Evolutionary conservation across 2,329 filamentous ascomycete genomes (phyloP), one percentile per base, ranked within the genome.

Genomic region (Hypoxylon sp.): DNA sequence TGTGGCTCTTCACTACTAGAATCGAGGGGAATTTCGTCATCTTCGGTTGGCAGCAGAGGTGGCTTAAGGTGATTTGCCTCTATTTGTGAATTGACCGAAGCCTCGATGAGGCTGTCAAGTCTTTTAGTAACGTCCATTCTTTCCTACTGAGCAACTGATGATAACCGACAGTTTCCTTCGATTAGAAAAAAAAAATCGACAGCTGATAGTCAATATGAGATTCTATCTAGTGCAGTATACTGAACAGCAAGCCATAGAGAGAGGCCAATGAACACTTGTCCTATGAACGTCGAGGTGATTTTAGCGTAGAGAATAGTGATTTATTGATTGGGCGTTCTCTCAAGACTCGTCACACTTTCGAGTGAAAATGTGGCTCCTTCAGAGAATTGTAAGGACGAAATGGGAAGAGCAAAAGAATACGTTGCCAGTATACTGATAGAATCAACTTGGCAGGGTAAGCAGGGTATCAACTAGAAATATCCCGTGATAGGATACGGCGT

Each of bases 301-400:
- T 39, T 33, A n/a, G 47, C 24, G 47, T 19, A 26, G 51, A 58
- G 13, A 56, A 29, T 3, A 39, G 37, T 51, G 44, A 35, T 24
- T 6, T 22, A 51, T 51, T 22, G 14, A 50, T 42, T 58, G 17
- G 47, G 39, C 56, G 22, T 54, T 22, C 39, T 67, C 67, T 72
- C 63, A 73, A 71, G 70, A 65, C 65, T 53, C 62, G 69, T 72
- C 65, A 70, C 71, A 72, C 62, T 70, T 72, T 72, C 70, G 50
- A 60, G 22, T 2, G 59, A 70, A 67, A 70, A 47, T 68, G 63
- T 67, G 69, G 67, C 67, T 69, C 69, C 71, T 72, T 70, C 58
- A 66, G 59, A 68, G 53, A 48, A 22, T 11, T 63, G 31, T 24
- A 52, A 66, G 35, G 22, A 48, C 33, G 8, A 58, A 19, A 61